Evolutionary conservation across 805 yeast genomes (phyloP).

Genomic region (Wickerhamomyces silvicola): DNA sequence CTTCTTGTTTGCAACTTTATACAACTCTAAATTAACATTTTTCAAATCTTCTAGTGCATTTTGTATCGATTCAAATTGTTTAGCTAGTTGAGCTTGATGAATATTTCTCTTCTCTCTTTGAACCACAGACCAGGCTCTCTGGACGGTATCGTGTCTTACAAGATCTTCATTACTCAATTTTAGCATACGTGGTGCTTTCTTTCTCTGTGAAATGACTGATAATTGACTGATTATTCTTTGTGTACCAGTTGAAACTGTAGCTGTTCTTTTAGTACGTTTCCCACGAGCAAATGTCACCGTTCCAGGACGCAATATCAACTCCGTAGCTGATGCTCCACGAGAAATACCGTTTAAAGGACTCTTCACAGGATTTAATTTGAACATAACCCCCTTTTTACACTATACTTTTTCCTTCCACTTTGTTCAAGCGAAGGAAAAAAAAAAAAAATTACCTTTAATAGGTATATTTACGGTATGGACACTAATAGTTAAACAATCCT

Average conservation of each 20-base stretch:
- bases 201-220: constrained; percentile 78
- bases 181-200: constrained; percentile 80
- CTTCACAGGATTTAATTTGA: too few species aligned
- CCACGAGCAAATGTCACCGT: constrained; percentile 43
- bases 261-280: constrained; percentile 39
- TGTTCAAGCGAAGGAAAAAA: too few species aligned
- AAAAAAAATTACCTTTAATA: too few species aligned
- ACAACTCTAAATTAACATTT: constrained; percentile 45
- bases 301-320: background rate
- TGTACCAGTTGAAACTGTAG: constrained; percentile 36
- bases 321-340: background rate
- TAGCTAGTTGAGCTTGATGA: constrained; percentile 35
- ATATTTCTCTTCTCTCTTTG: constrained; percentile 44
- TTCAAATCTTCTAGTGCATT: constrained; percentile 71
- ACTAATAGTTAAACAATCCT: too few species aligned
- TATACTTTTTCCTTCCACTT: too few species aligned
- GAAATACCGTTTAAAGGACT: background rate
- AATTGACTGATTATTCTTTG: constrained; percentile 47
- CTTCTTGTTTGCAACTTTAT: constrained; percentile 50
- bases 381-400: too few species aligned
- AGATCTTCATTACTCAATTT: constrained; percentile 75
- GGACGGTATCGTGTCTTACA: constrained; percentile 76
- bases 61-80: constrained; percentile 60
- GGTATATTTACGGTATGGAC: too few species aligned
- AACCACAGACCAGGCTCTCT: constrained; percentile 71